A percentile compares a stretch with the other conserved stretches of the same genome.
Evolutionary conservation across 169 alveolate species (phyloP).

Genomic region (Plasmodium vivax): DNA sequence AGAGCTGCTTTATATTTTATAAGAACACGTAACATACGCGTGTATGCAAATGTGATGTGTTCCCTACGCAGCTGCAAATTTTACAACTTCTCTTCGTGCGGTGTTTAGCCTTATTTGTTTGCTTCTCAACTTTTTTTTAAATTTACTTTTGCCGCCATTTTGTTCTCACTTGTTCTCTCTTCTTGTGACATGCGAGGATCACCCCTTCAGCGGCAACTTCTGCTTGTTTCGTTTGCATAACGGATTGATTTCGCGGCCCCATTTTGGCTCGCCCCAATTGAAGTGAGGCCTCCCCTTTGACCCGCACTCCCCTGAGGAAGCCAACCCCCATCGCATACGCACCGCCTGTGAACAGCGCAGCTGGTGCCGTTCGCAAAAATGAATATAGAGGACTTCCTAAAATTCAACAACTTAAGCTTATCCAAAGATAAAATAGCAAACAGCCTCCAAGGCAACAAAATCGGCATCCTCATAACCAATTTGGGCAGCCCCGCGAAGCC

Average conservation of each 20-base stretch:
- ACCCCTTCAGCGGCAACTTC: background rate
- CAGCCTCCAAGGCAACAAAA: constrained; percentile 26
- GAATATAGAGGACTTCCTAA: constrained; percentile 63
- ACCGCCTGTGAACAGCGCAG: background rate
- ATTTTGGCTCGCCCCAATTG: background rate
- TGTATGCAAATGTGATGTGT: background rate
- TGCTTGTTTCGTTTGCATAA: background rate
- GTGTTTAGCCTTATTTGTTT: background rate
- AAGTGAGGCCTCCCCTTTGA: background rate
- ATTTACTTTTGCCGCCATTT: background rate
- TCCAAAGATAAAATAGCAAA: constrained; percentile 61
- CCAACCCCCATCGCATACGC: background rate
- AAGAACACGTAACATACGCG: background rate
- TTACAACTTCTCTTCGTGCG: background rate
- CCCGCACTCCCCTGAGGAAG: background rate
- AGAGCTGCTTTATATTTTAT: background rate
- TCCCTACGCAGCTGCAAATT: background rate
- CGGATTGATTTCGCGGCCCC: background rate
- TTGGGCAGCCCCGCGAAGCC: constrained; percentile 70
- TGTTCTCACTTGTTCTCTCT: background rate
- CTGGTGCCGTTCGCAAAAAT: constrained; percentile 4
- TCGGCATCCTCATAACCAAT: constrained; percentile 66
- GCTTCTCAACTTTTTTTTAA: background rate
- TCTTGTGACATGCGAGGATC: background rate
- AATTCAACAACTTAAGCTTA: constrained; percentile 43